Evolutionary conservation across 2,329 filamentous ascomycete species (phyloP).

Genomic region (Furcasterigmium sp.): DNA sequence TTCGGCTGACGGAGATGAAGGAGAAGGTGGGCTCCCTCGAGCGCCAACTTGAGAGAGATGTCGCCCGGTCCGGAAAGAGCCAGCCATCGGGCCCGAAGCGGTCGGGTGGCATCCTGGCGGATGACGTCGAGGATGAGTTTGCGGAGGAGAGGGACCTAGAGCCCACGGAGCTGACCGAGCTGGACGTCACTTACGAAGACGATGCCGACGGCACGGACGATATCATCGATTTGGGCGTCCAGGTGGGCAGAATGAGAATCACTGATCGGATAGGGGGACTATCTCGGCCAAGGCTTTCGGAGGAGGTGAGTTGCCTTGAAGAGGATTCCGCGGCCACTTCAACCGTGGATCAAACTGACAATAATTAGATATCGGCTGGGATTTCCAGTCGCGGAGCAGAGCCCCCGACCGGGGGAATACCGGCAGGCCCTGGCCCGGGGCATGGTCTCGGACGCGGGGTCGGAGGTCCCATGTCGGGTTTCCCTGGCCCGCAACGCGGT

Average conservation of each 20-base stretch:
- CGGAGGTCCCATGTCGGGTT: slow-evolving; percentile 11
- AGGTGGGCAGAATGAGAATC: slow-evolving; percentile 66
- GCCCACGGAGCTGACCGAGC: slow-evolving; percentile 55
- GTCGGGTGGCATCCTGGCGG: slow-evolving; percentile 32
- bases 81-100: slow-evolving; percentile 11
- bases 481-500: slow-evolving; percentile 10
- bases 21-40: slow-evolving; percentile 72
- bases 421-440: slow-evolving; percentile 9
- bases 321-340: not conserved
- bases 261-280: slow-evolving; percentile 71
- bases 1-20: slow-evolving; percentile 70
- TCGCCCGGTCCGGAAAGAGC: slow-evolving; percentile 36
- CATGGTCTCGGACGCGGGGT: slow-evolving; percentile 2
- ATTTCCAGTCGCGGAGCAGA: slow-evolving; percentile 18
- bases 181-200: slow-evolving; percentile 66
- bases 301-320: slow-evolving; percentile 49
- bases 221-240: slow-evolving; percentile 66
- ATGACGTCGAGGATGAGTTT: slow-evolving; percentile 50
- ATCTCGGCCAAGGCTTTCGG: slow-evolving; percentile 62
- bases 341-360: not conserved
- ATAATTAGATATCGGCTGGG: slow-evolving; percentile 26
- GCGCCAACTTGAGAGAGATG: slow-evolving; percentile 62
- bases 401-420: slow-evolving; percentile 7
- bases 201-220: slow-evolving; percentile 52
- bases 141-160: slow-evolving; percentile 57